These are phyloP conservation scores for Gomphus bonarii DNA, from an alignment of 1,284 basidiomycete genomes.

Conservation along the genomic window DNA sequence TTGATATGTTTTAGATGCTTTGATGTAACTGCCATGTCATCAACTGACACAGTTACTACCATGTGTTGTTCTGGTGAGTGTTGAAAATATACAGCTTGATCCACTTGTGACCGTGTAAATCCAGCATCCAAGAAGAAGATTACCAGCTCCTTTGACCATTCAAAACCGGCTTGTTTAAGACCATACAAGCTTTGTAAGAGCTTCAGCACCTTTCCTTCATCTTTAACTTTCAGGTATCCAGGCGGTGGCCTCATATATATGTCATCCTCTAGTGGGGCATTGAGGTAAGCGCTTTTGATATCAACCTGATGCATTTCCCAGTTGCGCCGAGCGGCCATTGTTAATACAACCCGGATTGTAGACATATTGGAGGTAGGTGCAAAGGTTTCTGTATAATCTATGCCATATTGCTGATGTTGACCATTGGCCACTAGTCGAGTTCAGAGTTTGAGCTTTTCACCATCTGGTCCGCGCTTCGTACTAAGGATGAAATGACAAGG, in stretches of 20 bases:
- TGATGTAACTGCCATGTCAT: slow-evolving; percentile 15
- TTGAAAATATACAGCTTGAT: slow-evolving; percentile 21
- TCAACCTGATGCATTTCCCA: slow-evolving; percentile 23
- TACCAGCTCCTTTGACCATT: slow-evolving; percentile 19
- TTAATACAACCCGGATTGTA: slow-evolving; percentile 13
- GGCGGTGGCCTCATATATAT: slow-evolving; percentile 29
- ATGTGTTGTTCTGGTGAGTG: slow-evolving; percentile 13
- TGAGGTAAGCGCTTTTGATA: slow-evolving; percentile 21
- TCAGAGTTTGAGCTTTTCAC: neutral
- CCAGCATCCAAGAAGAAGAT: slow-evolving; percentile 12
- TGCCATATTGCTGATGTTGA: neutral
- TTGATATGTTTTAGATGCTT: neutral
- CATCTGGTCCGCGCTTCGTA: neutral
- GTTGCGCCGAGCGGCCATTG: slow-evolving; percentile 13
- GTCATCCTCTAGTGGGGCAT: slow-evolving; percentile 26
- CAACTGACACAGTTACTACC: slow-evolving; percentile 18
- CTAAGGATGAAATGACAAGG: neutral
- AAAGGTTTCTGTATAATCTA: neutral
- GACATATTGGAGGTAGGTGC: neutral
- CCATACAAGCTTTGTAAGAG: slow-evolving; percentile 19
- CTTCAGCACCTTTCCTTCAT: slow-evolving; percentile 13
- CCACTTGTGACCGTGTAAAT: slow-evolving; percentile 13
- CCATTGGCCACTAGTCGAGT: neutral
- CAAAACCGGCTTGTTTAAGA: slow-evolving; percentile 21
- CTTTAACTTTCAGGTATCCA: slow-evolving; percentile 16